phyloP scores from a whole-genome alignment of 2,329 filamentous ascomycete species.

The Talaromyces sp. region DNA sequence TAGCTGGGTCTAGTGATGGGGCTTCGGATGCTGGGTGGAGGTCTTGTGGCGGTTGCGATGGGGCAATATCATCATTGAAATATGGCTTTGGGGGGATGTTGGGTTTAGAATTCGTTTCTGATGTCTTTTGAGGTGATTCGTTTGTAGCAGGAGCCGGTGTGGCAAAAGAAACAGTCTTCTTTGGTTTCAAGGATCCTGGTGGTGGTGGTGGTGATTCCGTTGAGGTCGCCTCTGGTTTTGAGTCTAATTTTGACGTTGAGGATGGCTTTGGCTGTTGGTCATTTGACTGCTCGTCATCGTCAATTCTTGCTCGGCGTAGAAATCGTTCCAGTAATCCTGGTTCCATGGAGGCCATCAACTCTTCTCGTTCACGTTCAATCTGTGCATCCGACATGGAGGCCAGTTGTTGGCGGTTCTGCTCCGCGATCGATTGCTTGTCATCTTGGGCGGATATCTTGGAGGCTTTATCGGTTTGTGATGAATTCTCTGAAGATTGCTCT shows the following conservation, averaged over 20 bases:
- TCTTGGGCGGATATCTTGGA: constrained; percentile 29
- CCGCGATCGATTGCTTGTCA: constrained; percentile 74
- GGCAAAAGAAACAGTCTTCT: constrained; percentile 37
- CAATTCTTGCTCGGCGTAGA: constrained; percentile 74
- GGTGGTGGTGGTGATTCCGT: constrained; percentile 2
- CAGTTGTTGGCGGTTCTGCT: constrained; percentile 75
- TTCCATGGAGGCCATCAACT: constrained; percentile 77
- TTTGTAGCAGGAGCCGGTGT: constrained; percentile 12
- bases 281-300: constrained; percentile 54
- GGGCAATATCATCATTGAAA: constrained; percentile 39
- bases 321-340: constrained; percentile 76
- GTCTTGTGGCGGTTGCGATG: constrained; percentile 39
- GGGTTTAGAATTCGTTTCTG: constrained; percentile 8
- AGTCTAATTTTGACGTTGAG: not conserved
- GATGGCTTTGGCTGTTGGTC: constrained; percentile 8
- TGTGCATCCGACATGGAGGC: constrained; percentile 78
- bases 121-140: constrained; percentile 2
- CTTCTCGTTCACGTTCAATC: constrained; percentile 76
- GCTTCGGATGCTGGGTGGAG: constrained; percentile 44
- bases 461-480: constrained; percentile 18
- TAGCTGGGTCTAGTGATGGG: constrained; percentile 32
- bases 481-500: constrained; percentile 26
- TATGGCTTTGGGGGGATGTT: constrained; percentile 4
- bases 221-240: not conserved
- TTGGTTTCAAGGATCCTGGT: no score